Percentiles rank a stretch among this genome's conserved stretches.
Conservation (phyloP, 345 rosid species). For the Heritiera littoralis region DNA sequence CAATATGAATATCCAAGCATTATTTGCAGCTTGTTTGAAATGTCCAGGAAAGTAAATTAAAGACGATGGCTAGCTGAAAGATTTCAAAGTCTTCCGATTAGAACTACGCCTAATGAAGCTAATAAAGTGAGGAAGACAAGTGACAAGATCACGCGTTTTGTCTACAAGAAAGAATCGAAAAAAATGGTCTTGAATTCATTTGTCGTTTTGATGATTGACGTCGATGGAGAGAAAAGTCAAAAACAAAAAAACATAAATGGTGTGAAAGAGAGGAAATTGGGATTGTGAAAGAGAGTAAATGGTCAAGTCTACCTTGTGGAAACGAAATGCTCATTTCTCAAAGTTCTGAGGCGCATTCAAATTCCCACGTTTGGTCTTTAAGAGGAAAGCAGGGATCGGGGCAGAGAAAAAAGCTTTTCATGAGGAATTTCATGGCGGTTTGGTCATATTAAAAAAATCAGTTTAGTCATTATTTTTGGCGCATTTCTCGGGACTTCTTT, state of each 20-base stretch:
- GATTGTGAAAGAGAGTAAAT: neutral
- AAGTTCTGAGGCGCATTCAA: neutral
- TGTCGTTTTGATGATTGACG: neutral
- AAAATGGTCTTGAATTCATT: neutral
- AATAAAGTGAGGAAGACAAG: neutral
- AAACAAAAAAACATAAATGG: neutral
- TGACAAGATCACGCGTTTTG: neutral
- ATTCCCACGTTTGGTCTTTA: neutral
- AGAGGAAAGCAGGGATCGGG: neutral
- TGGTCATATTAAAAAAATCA: neutral
- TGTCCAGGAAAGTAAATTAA: neutral
- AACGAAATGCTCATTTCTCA: neutral
- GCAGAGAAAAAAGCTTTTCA: neutral
- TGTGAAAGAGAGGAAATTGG: neutral
- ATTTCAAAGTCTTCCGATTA: neutral
- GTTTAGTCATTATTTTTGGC: neutral
- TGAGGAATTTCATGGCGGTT: neutral
- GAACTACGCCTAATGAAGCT: neutral
- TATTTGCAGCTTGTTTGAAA: slow-evolving; percentile 1
- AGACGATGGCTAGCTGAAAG: no score
- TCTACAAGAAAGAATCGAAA: neutral
- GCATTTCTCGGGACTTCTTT: neutral
- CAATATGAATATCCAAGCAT: neutral
- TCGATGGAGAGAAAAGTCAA: neutral
- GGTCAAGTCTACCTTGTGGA: neutral